Conservation (phyloP, 192 early-diverging fungal genomes). For the Coemansia sp. region DNA sequence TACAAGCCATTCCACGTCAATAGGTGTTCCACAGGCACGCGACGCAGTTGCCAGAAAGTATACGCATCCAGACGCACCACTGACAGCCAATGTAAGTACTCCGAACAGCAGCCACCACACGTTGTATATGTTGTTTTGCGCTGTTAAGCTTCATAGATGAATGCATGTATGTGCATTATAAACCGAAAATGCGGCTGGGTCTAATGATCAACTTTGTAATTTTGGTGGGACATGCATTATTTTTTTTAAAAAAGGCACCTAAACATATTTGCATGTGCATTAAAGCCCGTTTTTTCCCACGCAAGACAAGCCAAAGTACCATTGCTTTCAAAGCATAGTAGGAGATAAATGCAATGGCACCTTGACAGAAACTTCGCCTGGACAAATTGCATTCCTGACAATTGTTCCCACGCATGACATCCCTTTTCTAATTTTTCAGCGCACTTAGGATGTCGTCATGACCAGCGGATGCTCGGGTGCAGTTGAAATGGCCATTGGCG, state of each 20-base stretch:
- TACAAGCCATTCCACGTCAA: conserved; percentile 2
- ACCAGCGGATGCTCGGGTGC: conserved; percentile 79
- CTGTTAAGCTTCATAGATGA: background rate
- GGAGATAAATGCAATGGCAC: no score
- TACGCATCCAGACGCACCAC: conserved; percentile 64
- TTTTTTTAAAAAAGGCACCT: no score
- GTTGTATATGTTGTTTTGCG: background rate
- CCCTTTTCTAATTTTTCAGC: conserved; percentile 7
- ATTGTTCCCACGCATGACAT: no score
- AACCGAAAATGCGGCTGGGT: conserved; percentile 2
- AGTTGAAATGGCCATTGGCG: conserved; percentile 68
- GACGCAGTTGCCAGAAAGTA: conserved; percentile 74
- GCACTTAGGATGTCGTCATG: conserved; percentile 70
- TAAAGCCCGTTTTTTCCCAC: background rate
- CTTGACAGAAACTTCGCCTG: no score
- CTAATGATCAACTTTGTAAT: background rate
- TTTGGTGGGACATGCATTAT: no score
- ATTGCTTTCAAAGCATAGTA: no score
- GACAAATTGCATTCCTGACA: no score
- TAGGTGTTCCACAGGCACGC: conserved; percentile 59
- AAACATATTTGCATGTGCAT: no score
- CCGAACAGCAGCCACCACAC: background rate
- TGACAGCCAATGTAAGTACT: conserved; percentile 57
- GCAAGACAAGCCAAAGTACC: background rate
- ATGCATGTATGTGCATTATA: background rate